A percentile compares a stretch with the other conserved stretches of the same genome.
Evolutionary conservation across 1,284 basidiomycete species (phyloP).

Genomic region (Amylostereum chailletii): DNA sequence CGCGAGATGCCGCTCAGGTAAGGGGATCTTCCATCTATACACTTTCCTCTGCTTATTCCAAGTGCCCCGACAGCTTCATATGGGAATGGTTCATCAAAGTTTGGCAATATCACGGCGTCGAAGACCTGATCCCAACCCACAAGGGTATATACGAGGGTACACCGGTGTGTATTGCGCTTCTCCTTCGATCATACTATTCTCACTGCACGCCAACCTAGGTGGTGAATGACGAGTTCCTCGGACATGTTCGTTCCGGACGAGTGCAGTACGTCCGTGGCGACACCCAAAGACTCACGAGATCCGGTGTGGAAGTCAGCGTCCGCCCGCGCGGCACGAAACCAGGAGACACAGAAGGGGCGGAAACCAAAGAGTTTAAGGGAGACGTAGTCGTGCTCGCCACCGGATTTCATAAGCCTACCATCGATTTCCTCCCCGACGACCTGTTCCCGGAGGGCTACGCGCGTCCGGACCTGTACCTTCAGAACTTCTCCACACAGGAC

Average conservation of each 20-base stretch:
- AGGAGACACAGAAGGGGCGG: constrained; percentile 20
- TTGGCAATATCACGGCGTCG: constrained; percentile 46
- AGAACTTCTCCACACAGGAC: constrained; percentile 55
- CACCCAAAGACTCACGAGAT: constrained; percentile 32
- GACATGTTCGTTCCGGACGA: constrained; percentile 38
- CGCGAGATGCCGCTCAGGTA: constrained; percentile 43
- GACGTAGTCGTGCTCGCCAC: constrained; percentile 57
- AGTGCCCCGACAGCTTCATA: constrained; percentile 28
- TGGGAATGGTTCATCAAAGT: constrained; percentile 41
- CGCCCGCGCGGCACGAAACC: constrained; percentile 21
- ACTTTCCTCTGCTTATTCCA: constrained; percentile 1
- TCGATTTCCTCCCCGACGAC: constrained; percentile 48
- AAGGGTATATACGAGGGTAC: constrained; percentile 41
- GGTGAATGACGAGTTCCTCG: constrained; percentile 50
- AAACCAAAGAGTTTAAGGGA: constrained; percentile 32
- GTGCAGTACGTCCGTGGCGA: constrained; percentile 51
- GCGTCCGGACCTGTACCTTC: constrained; percentile 52
- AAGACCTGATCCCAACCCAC: constrained; percentile 33
- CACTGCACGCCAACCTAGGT: constrained; percentile 22
- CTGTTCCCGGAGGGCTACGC: constrained; percentile 53
- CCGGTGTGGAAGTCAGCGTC: constrained; percentile 32
- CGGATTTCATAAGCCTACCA: constrained; percentile 47
- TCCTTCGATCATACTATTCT: not conserved
- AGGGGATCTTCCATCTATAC: constrained; percentile 3
- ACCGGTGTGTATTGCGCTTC: constrained; percentile 21